Conservation (phyloP, 2,329 filamentous ascomycete genomes). For the Lachnellula cervina region DNA sequence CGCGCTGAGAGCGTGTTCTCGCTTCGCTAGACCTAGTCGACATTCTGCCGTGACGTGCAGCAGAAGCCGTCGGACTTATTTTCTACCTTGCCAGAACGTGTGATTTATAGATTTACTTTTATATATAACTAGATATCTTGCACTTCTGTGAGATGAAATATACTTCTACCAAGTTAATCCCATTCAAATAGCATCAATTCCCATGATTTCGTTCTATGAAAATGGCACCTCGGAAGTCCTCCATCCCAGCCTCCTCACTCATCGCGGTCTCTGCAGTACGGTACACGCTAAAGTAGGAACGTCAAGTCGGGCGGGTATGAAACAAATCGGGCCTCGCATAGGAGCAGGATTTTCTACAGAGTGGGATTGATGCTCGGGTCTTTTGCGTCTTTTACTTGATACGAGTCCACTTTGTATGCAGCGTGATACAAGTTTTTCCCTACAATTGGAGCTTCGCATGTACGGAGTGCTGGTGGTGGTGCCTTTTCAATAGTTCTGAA, state of each 20-base stretch:
- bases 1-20: constrained; percentile 9
- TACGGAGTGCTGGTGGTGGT: background rate
- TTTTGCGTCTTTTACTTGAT: constrained; percentile 5
- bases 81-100: background rate
- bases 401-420: constrained; percentile 9
- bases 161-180: background rate
- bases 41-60: background rate
- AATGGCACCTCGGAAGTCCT: background rate
- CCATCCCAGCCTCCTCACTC: constrained; percentile 15
- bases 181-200: background rate
- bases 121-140: background rate
- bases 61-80: background rate
- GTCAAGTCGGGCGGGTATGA: constrained; percentile 17
- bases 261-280: constrained; percentile 12
- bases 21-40: background rate
- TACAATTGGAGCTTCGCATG: background rate
- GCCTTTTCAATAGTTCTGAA: background rate
- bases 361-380: background rate
- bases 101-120: background rate
- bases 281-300: background rate
- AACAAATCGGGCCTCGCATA: constrained; percentile 21
- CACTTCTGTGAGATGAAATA: background rate
- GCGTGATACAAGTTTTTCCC: background rate
- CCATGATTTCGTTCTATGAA: background rate
- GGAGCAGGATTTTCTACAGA: background rate